These are phyloP conservation scores for Deinandra increscens DNA, from an alignment of 129 eudicot genomes.

Conservation along the genomic window DNA sequence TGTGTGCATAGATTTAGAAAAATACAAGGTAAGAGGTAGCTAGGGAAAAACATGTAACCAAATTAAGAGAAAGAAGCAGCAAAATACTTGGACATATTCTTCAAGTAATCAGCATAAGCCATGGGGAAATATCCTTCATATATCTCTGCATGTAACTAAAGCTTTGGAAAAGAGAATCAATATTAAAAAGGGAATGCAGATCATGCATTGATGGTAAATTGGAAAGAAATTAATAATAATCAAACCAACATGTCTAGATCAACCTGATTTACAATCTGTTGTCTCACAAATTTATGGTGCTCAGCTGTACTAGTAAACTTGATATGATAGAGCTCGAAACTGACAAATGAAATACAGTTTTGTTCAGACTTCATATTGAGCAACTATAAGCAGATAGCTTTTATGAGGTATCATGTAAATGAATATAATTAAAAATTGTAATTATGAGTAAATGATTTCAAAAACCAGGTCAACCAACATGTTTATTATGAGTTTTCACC, in stretches of 20 bases:
- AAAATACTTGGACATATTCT: slow-evolving; percentile 85
- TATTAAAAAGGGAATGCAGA: slow-evolving; percentile 3
- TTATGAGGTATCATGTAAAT: neutral
- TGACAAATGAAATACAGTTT: slow-evolving; percentile 26
- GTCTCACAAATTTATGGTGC: slow-evolving; percentile 88
- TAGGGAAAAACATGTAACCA: slow-evolving; percentile 2
- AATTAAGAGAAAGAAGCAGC: slow-evolving; percentile 21
- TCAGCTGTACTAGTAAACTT: slow-evolving; percentile 87
- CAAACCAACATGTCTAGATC: slow-evolving; percentile 13
- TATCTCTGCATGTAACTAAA: slow-evolving; percentile 62
- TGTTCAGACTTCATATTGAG: slow-evolving; percentile 18
- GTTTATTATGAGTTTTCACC: slow-evolving; percentile 44
- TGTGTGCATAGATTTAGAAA: slow-evolving; percentile 19
- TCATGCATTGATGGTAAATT: neutral
- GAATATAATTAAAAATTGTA: neutral
- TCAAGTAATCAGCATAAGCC: slow-evolving; percentile 71
- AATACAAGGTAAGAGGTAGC: slow-evolving; percentile 16
- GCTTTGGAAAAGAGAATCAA: slow-evolving; percentile 37
- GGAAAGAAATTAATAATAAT: neutral
- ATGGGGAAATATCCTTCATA: slow-evolving; percentile 95
- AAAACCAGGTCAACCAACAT: slow-evolving; percentile 4
- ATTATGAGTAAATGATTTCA: neutral
- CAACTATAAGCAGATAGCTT: slow-evolving; percentile 1
- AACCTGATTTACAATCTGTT: slow-evolving; percentile 86
- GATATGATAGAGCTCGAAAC: slow-evolving; percentile 97